phyloP scores from a whole-genome alignment of 2,329 filamentous ascomycete species.

The Neofusicoccum sp. region DNA sequence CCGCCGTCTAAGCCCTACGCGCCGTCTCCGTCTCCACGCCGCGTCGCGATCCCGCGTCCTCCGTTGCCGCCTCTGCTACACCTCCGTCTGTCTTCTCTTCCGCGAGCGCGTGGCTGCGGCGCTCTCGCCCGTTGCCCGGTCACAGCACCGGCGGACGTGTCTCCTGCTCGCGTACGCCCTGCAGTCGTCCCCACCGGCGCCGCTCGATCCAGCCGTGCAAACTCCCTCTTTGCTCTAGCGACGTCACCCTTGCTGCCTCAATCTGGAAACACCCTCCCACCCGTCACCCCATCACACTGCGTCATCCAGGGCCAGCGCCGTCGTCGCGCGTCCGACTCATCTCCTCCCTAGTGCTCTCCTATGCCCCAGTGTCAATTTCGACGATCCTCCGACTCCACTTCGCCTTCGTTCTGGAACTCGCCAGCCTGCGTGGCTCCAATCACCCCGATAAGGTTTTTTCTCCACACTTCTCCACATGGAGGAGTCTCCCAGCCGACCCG shows the following conservation, averaged over 20 bases:
- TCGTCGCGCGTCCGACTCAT: too few species aligned
- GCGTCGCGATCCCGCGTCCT: background rate
- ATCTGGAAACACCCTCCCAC: background rate
- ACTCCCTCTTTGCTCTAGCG: background rate
- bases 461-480: slow-evolving; percentile 7
- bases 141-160: background rate
- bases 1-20: background rate
- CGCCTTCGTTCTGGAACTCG: slow-evolving; percentile 8
- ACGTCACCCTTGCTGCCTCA: background rate
- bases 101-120: background rate
- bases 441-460: slow-evolving; percentile 5
- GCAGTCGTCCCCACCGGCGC: background rate
- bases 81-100: background rate
- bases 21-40: background rate
- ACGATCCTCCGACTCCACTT: background rate
- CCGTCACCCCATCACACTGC: background rate
- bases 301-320: background rate
- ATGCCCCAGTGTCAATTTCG: slow-evolving; percentile 2
- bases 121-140: background rate
- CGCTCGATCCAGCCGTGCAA: background rate
- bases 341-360: background rate
- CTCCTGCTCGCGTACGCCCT: background rate
- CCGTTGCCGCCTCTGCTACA: background rate
- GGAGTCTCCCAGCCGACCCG: background rate
- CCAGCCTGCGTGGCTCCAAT: slow-evolving; percentile 6